phyloP scores from a whole-genome alignment of 2,329 filamentous ascomycete genomes.

The Remersonia thermophila region DNA sequence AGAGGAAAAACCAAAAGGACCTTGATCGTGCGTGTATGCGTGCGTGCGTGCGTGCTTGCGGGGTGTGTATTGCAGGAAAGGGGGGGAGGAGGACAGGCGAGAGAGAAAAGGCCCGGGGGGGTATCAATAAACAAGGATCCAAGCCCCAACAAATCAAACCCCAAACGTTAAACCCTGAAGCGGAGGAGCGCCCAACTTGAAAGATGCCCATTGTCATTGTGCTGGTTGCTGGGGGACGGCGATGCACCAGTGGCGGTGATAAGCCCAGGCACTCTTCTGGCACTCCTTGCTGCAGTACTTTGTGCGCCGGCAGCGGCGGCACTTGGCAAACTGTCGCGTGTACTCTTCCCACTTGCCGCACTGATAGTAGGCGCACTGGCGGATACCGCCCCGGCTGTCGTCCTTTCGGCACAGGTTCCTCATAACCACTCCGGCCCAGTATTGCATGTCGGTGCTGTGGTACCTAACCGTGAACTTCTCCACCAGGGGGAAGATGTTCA shows the following conservation, averaged over 20 bases:
- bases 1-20: conserved; percentile 12
- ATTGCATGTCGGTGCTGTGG: conserved; percentile 95
- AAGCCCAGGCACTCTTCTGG: conserved; percentile 97
- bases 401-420: conserved; percentile 96
- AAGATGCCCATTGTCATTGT: conserved; percentile 27
- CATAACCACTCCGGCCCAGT: conserved; percentile 99
- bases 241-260: conserved; percentile 95
- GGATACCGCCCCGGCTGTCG: conserved; percentile 82
- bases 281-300: conserved; percentile 99
- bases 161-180: not conserved
- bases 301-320: conserved; percentile 84
- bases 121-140: conserved; percentile 15
- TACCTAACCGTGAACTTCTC: conserved; percentile 97
- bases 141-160: too few relatives aligned
- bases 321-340: conserved; percentile 94
- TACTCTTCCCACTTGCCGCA: conserved; percentile 98
- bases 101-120: conserved; percentile 12
- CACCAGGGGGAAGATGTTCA: conserved; percentile 96
- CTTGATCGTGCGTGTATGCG: not conserved
- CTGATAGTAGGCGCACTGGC: conserved; percentile 95
- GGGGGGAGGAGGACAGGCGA: not conserved
- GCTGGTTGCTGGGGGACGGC: conserved; percentile 35
- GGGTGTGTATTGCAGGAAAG: conserved; percentile 12
- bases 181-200: not conserved
- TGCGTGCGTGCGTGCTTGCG: too few relatives aligned